Base-by-base conservation (phyloP, 805 yeast species). In the Lachancea sp. region DNA sequence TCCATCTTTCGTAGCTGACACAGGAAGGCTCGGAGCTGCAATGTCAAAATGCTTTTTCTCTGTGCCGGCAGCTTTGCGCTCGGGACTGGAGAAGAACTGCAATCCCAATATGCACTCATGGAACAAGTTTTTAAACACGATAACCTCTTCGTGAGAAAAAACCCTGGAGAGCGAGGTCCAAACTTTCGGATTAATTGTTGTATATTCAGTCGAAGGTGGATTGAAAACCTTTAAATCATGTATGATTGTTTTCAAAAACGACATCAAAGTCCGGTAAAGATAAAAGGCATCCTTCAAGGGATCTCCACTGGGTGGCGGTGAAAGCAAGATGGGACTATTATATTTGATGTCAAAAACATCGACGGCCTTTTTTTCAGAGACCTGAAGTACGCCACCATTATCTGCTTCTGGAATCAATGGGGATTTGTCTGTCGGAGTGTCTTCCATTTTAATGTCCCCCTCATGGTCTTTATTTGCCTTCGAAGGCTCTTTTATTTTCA, bases 111-210 rank as follows among this genome's bases (percentile, higher is more conserved):
- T 79, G 42, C 95, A 90, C 55, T 95, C 95, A 48, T 86, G 76
- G 66, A 89, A 89, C 33, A 95, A 71, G 17, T 75, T 77, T 50
- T 87, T 74, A 57, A 93, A 76, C 10, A 91, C 80, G 37, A 78
- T 71, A 25, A 89, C 81, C 58, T 93, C 97, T 62, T 93, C 96
- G 54, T 72, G 78, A 2, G 86, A 81, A 49, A 84, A 81, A n/a
- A 85, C 78, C 51, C 95, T 77, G 0, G 96, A 95, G 16, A 83
- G 75, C 47, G 86, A 93, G 49, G 84, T 81, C 97, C 97, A 91
- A 32, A 73, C 72, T 45, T 74, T 78, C 3, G 72, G 67, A 35
- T 74, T 68, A 41, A 74, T 68, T 9, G 74, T 79, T 13, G 78
- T 73, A 10, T 71, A 71, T n/a, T 66, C 65, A 18, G 60, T 63